Evolutionary conservation across 2,329 filamentous ascomycete genomes (phyloP), one percentile per base, ranked within the genome.

Genomic region (Raffaelea ambrosiae): DNA sequence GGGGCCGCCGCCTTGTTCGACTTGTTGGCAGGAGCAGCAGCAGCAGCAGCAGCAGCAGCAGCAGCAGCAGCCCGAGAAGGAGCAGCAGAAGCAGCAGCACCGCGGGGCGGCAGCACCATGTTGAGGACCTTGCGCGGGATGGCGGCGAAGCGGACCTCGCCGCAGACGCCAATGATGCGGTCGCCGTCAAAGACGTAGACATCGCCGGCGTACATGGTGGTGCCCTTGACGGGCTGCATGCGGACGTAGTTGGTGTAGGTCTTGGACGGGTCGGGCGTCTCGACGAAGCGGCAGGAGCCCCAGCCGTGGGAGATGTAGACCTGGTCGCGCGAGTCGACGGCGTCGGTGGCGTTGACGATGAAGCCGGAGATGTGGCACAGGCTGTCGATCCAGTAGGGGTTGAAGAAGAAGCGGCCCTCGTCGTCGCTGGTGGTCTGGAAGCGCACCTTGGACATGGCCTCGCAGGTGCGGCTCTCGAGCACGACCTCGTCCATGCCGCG

Each of bases 111-210:
- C 52, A 86, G 66, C 61, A 86, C 75, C 55, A 80, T 74, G 67
- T 84, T 83, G 51, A 86, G 69, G 21, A 82, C 70, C 56, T 77
- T 76, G 57, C 83, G 80, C 33, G 82, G 81, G 47, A 84, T 82
- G 55, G 77, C 72, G 60, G 79, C 76, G 69, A 86, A 85, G 63
- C 80, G 81, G 55, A 85, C 71, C 44, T 81, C 79, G 45, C 71
- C 66, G 31, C 63, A 59, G 9, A 75, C 58, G 39, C 69, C 73
- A 2, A 76, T 69, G 35, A 76, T 65, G 46, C 59, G 64, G 31
- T 75, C 72, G 36, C 70, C 69, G 22, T 78, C 72, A 48, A 79
- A 76, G 53, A 79, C 62, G 51, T 76, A 76, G 10, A 71, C 73
- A 53, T 79, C 73, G 40, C 76, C 76, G 26, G 69, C 65, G 60